Evolutionary conservation across 345 rosid species (phyloP).

Genomic region (Eucalyptus sp.): DNA sequence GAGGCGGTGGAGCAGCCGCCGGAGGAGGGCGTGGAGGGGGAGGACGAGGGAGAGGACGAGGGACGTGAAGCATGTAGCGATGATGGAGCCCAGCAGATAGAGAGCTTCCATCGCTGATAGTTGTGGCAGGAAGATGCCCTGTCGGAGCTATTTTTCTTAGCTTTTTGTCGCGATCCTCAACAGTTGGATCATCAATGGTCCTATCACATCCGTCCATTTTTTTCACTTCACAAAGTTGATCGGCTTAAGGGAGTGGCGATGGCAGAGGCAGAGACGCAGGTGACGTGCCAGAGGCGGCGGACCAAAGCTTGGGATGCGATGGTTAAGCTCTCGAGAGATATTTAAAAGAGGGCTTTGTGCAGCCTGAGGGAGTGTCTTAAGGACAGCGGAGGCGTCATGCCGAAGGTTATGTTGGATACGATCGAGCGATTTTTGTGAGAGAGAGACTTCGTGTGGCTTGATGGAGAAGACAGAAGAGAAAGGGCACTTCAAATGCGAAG

Average conservation of each 20-base stretch:
- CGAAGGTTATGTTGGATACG: too few species aligned
- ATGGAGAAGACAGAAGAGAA: too few species aligned
- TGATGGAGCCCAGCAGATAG: not conserved
- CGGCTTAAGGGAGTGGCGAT: not conserved
- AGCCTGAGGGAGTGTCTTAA: too few species aligned
- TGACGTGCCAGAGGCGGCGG: too few species aligned
- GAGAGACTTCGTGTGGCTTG: too few species aligned
- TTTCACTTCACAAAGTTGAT: not conserved
- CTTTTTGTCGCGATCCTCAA: not conserved
- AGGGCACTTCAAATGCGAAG: too few species aligned
- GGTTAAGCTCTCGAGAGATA: too few species aligned
- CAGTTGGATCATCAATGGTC: not conserved
- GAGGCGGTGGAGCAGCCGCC: not conserved
- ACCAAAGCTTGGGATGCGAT: too few species aligned
- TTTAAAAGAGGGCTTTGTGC: too few species aligned
- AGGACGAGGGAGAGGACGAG: not conserved
- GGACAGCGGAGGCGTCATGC: too few species aligned
- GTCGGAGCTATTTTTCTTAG: not conserved
- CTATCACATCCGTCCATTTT: not conserved
- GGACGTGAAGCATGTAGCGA: not conserved
- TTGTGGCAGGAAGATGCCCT: not conserved
- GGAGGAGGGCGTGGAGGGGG: not conserved
- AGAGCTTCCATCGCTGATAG: not conserved
- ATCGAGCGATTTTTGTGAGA: too few species aligned
- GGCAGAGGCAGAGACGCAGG: too few species aligned